Percentiles rank a stretch among this genome's conserved stretches.
phyloP scores from a whole-genome alignment of 441 rosid species.

The Populus hybrid region DNA sequence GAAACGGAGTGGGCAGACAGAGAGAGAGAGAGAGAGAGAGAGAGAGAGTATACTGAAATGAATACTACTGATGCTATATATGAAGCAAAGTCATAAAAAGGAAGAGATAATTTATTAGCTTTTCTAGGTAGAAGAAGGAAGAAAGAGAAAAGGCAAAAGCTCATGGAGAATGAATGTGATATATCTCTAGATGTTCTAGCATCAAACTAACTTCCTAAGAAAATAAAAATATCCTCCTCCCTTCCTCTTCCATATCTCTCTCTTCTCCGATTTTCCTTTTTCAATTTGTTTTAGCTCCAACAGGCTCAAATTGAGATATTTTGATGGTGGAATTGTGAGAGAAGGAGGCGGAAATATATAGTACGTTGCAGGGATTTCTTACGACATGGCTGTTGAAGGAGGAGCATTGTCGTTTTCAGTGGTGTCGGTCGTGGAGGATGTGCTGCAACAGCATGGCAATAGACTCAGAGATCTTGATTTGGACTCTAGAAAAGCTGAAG shows the following conservation, averaged over 20 bases:
- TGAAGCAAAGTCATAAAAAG: constrained; percentile 36
- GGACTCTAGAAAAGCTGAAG: constrained; percentile 74
- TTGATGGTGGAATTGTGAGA: neutral
- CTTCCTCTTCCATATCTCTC: constrained; percentile 5
- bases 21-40: too few species aligned
- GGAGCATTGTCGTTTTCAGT: constrained; percentile 57
- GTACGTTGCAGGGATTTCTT: neutral
- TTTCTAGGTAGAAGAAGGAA: constrained; percentile 10
- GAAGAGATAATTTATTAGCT: neutral
- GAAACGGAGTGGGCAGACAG: neutral
- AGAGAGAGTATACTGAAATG: neutral
- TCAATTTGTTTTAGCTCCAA: constrained; percentile 3
- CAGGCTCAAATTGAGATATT: neutral
- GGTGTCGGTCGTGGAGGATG: constrained; percentile 79
- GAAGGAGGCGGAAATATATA: neutral
- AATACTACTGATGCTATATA: constrained; percentile 11
- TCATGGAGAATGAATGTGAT: constrained; percentile 39
- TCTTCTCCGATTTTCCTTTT: constrained; percentile 16
- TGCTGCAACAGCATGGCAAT: constrained; percentile 72
- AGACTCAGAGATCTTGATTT: constrained; percentile 59
- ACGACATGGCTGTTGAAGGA: constrained; percentile 42
- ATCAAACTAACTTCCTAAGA: constrained; percentile 22
- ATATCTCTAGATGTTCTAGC: constrained; percentile 3
- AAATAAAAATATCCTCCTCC: neutral
- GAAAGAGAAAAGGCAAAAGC: constrained; percentile 12